These are phyloP conservation scores for Kwoniella botswanensis DNA, from an alignment of 768 basidiomycete species.

Conservation along the genomic window DNA sequence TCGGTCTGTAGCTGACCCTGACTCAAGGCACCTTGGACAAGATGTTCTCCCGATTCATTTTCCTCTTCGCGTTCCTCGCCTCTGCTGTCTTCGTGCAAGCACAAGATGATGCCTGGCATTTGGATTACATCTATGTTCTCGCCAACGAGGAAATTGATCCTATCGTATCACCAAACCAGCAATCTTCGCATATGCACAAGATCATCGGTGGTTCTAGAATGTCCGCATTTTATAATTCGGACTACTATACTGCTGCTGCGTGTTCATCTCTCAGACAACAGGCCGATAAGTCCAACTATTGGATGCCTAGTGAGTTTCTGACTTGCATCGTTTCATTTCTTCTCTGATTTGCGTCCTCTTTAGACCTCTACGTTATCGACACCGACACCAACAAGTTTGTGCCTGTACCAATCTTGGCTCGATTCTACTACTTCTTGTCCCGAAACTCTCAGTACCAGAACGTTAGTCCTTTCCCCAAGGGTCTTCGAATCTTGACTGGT, in stretches of 20 bases:
- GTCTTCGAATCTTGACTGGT: constrained; percentile 53
- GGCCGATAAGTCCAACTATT: constrained; percentile 54
- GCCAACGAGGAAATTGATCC: constrained; percentile 52
- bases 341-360: neutral
- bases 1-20: neutral
- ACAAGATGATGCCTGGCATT: constrained; percentile 39
- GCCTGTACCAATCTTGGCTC: constrained; percentile 27
- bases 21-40: constrained; percentile 5
- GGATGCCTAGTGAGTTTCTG: constrained; percentile 40
- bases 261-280: constrained; percentile 45
- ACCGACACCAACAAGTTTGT: constrained; percentile 11
- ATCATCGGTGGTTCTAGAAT: constrained; percentile 49
- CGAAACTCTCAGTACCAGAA: constrained; percentile 36
- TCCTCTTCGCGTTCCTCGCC: constrained; percentile 21
- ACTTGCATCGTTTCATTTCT: neutral
- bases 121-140: constrained; percentile 37
- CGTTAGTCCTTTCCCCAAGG: constrained; percentile 51
- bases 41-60: constrained; percentile 24
- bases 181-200: constrained; percentile 49
- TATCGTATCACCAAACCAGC: constrained; percentile 45
- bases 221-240: constrained; percentile 47
- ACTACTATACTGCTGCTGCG: constrained; percentile 26
- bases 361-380: constrained; percentile 31
- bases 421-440: constrained; percentile 55
- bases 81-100: constrained; percentile 18